Percentiles rank a stretch among this genome's conserved stretches.
These are phyloP conservation scores for Venturia aucupariae DNA, from an alignment of 2,329 filamentous ascomycete species.

Conservation along the genomic window DNA sequence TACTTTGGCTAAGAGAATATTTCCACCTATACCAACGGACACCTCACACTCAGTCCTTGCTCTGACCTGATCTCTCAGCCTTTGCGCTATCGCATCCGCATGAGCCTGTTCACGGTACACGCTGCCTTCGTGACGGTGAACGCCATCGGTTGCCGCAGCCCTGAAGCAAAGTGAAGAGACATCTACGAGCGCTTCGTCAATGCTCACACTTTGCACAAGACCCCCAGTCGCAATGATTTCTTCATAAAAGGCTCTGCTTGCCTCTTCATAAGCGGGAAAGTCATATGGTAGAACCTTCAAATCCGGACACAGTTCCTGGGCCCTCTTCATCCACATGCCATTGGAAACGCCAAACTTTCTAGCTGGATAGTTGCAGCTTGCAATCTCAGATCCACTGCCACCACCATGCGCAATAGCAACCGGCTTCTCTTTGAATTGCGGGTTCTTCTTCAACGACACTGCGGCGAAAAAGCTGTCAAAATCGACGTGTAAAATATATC, in stretches of 20 bases:
- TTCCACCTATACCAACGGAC: conserved; percentile 84
- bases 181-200: conserved; percentile 90
- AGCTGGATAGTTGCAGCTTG: conserved; percentile 93
- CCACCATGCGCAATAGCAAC: conserved; percentile 81
- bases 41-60: conserved; percentile 73
- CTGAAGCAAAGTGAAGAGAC: conserved; percentile 61
- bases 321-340: conserved; percentile 98
- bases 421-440: conserved; percentile 68
- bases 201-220: conserved; percentile 87
- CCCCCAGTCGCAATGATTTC: conserved; percentile 71
- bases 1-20: conserved; percentile 84
- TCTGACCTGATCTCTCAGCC: conserved; percentile 61
- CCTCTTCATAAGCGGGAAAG: conserved; percentile 88
- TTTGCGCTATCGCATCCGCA: conserved; percentile 60
- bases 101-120: conserved; percentile 70
- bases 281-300: conserved; percentile 91
- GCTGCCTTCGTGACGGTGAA: conserved; percentile 55
- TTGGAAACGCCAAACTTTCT: conserved; percentile 83
- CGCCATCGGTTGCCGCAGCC: conserved; percentile 57
- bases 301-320: conserved; percentile 71
- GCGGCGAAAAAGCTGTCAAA: conserved; percentile 99
- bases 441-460: conserved; percentile 71
- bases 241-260: conserved; percentile 80
- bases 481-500: conserved; percentile 90
- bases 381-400: conserved; percentile 75